These are phyloP conservation scores for Cicer pinnatifidum DNA, from an alignment of 306 rosid genomes.

Conservation along the genomic window DNA sequence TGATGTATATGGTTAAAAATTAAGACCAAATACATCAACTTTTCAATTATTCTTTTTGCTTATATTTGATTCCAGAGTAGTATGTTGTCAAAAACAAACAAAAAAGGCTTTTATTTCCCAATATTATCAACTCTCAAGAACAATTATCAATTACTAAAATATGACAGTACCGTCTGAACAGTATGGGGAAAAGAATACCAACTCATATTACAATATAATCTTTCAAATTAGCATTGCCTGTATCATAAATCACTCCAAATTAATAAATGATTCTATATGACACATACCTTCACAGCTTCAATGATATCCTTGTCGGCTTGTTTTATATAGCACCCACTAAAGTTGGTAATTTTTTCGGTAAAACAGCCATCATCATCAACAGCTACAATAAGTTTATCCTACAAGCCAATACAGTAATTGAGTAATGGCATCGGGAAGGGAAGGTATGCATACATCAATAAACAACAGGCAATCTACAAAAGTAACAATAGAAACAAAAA, in stretches of 20 bases:
- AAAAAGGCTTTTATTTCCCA: neutral
- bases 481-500: conserved; percentile 5
- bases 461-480: neutral
- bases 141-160: conserved; percentile 30
- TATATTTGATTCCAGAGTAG: too few species aligned
- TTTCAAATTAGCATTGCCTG: conserved; percentile 12
- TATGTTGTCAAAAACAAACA: conserved; percentile 6
- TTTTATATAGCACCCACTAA: conserved; percentile 80
- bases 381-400: conserved; percentile 86
- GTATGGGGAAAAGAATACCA: neutral
- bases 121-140: conserved; percentile 25
- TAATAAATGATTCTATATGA: conserved; percentile 1
- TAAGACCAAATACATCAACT: too few species aligned
- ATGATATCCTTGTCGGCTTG: conserved; percentile 85
- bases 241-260: conserved; percentile 10
- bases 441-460: conserved; percentile 25
- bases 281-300: conserved; percentile 81
- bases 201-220: conserved; percentile 14
- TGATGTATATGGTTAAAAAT: too few species aligned
- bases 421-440: conserved; percentile 6
- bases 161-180: neutral
- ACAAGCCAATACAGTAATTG: conserved; percentile 41
- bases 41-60: too few species aligned
- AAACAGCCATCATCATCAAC: conserved; percentile 99
- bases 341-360: conserved; percentile 69